phyloP scores from a whole-genome alignment of 768 basidiomycete genomes.

The Leccinellum rugosiceps region DNA sequence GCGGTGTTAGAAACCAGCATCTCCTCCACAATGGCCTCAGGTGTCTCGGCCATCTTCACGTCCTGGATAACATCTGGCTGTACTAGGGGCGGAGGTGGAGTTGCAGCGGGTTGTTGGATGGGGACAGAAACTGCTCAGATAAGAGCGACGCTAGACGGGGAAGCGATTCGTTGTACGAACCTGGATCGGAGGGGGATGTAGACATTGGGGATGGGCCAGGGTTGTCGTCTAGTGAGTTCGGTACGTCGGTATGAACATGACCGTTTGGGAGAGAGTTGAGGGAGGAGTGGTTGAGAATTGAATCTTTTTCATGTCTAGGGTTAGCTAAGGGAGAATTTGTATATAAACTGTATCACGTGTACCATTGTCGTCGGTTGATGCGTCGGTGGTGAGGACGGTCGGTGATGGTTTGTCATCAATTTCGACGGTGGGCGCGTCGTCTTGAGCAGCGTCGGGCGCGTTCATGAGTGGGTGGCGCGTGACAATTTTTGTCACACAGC shows the following conservation, averaged over 20 bases:
- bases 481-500: slow-evolving; percentile 61
- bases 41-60: slow-evolving; percentile 49
- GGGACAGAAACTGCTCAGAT: slow-evolving; percentile 41
- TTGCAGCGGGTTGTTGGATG: slow-evolving; percentile 43
- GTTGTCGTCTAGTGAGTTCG: slow-evolving; percentile 43
- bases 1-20: slow-evolving; percentile 10
- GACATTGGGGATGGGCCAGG: slow-evolving; percentile 34
- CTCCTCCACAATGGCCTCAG: slow-evolving; percentile 17
- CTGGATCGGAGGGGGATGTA: slow-evolving; percentile 49
- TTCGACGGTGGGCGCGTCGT: slow-evolving; percentile 30
- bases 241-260: slow-evolving; percentile 59
- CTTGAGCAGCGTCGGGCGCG: slow-evolving; percentile 38
- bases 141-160: slow-evolving; percentile 25
- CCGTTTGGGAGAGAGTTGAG: slow-evolving; percentile 56
- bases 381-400: slow-evolving; percentile 17
- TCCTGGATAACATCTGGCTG: slow-evolving; percentile 47
- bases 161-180: slow-evolving; percentile 36
- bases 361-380: slow-evolving; percentile 33
- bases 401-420: slow-evolving; percentile 28
- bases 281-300: slow-evolving; percentile 24
- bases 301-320: slow-evolving; percentile 33
- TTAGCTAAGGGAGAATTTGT: slow-evolving; percentile 35
- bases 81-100: slow-evolving; percentile 46
- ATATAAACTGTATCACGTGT: slow-evolving; percentile 37
- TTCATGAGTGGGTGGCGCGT: slow-evolving; percentile 68